A percentile compares a stretch with the other conserved stretches of the same genome.
phyloP scores from a whole-genome alignment of 768 basidiomycete genomes.

The Phlebiopsis gigantea region DNA sequence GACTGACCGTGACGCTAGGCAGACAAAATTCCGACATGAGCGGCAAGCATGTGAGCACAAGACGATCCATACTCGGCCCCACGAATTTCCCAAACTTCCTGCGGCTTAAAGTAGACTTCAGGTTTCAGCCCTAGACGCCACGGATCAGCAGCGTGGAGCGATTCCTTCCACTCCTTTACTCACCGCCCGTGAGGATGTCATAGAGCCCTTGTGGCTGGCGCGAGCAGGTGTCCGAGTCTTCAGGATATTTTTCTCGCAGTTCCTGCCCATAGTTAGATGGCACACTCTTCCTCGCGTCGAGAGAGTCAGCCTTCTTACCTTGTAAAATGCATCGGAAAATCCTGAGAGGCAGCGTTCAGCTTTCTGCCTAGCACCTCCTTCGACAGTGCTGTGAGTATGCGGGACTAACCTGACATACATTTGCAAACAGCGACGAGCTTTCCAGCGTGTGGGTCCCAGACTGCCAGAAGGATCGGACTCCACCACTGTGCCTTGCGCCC shows the following conservation, averaged over 20 bases:
- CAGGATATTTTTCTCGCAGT: slow-evolving; percentile 62
- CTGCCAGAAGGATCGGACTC: slow-evolving; percentile 80
- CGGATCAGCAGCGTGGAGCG: neutral
- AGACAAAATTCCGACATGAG: slow-evolving; percentile 1
- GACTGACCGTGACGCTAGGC: slow-evolving; percentile 72
- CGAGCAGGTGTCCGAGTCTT: slow-evolving; percentile 51
- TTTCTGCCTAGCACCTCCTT: neutral
- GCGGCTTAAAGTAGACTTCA: slow-evolving; percentile 64
- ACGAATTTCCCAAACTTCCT: slow-evolving; percentile 86
- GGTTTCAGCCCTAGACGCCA: slow-evolving; percentile 49
- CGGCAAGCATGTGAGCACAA: neutral
- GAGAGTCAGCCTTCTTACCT: slow-evolving; percentile 34
- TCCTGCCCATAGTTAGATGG: slow-evolving; percentile 31
- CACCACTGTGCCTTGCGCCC: slow-evolving; percentile 91
- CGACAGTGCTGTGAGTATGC: neutral
- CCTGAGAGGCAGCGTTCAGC: slow-evolving; percentile 35
- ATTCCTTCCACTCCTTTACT: slow-evolving; percentile 15
- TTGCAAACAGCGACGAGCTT: slow-evolving; percentile 78
- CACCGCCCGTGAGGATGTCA: slow-evolving; percentile 61
- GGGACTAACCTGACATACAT: slow-evolving; percentile 72
- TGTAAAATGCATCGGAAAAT: slow-evolving; percentile 82
- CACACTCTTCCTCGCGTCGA: neutral
- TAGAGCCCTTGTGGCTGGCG: slow-evolving; percentile 42
- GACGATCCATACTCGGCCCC: slow-evolving; percentile 49
- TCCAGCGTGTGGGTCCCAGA: slow-evolving; percentile 61